phyloP scores from a whole-genome alignment of 2,329 filamentous ascomycete genomes.

The Paraphaeosphaeria minitans region DNA sequence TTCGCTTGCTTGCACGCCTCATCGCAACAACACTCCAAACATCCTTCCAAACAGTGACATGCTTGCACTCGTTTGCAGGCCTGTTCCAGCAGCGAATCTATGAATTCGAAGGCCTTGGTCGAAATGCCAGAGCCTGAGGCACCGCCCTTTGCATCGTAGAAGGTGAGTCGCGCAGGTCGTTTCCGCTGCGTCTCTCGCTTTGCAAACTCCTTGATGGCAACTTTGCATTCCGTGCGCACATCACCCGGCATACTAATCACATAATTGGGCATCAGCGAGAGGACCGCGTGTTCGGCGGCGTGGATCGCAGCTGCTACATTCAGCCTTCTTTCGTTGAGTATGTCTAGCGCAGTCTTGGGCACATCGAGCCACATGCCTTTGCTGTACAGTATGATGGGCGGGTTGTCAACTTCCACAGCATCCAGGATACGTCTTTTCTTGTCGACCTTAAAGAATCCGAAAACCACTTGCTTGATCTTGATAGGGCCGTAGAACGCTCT shows the following conservation, averaged over 20 bases:
- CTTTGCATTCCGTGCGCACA: conserved; percentile 93
- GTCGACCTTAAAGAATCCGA: conserved; percentile 98
- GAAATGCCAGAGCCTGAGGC: conserved; percentile 82
- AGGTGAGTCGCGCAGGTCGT: conserved; percentile 84
- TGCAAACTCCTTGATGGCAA: conserved; percentile 83
- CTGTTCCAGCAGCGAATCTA: conserved; percentile 76
- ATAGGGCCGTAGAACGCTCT: conserved; percentile 86
- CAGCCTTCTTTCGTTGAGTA: conserved; percentile 72
- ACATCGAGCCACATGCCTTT: conserved; percentile 98
- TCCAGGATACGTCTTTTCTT: conserved; percentile 83
- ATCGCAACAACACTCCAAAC: conserved; percentile 86
- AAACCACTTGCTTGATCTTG: conserved; percentile 85
- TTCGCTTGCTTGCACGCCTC: conserved; percentile 86
- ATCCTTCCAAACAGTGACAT: conserved; percentile 80
- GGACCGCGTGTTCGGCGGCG: conserved; percentile 88
- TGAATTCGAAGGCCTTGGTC: conserved; percentile 91
- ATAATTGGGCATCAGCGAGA: conserved; percentile 87
- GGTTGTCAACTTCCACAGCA: conserved; percentile 90
- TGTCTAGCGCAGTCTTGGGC: conserved; percentile 76
- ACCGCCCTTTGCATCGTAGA: conserved; percentile 94
- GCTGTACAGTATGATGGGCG: conserved; percentile 80
- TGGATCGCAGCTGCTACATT: conserved; percentile 91
- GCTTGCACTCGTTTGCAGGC: conserved; percentile 76
- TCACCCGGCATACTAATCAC: conserved; percentile 89
- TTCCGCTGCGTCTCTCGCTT: conserved; percentile 72